phyloP scores from a whole-genome alignment of 768 basidiomycete species.

The Rhodosporidiobolus odoratus region DNA sequence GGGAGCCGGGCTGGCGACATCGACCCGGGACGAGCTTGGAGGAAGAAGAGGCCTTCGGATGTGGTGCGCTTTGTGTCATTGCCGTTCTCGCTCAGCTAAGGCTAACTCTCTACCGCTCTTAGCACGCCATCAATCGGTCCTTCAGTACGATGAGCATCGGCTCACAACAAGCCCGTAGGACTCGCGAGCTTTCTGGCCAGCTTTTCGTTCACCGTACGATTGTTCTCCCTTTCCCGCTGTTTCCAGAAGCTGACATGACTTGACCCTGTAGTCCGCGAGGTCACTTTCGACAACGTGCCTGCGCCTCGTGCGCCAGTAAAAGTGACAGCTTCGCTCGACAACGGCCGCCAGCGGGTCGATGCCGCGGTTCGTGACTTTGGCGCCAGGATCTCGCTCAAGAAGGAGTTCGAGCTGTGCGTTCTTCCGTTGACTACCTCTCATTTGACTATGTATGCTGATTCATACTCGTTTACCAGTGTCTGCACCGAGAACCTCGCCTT shows the following conservation, averaged over 20 bases:
- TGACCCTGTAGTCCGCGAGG: constrained; percentile 60
- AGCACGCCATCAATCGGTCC: constrained; percentile 23
- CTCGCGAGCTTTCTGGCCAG: constrained; percentile 78
- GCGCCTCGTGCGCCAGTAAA: constrained; percentile 68
- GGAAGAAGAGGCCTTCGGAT: constrained; percentile 81
- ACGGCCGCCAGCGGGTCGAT: constrained; percentile 95
- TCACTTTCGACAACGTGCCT: constrained; percentile 69
- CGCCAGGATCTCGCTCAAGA: constrained; percentile 63
- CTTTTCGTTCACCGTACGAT: constrained; percentile 82
- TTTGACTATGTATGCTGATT: background rate
- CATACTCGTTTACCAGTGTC: constrained; percentile 53
- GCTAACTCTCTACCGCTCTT: background rate
- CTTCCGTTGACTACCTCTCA: background rate
- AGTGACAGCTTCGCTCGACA: constrained; percentile 83
- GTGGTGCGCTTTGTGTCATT: constrained; percentile 59
- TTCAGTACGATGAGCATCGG: constrained; percentile 77
- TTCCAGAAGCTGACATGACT: background rate
- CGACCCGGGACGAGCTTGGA: constrained; percentile 76
- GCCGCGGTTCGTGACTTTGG: constrained; percentile 55
- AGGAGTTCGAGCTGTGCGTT: constrained; percentile 84
- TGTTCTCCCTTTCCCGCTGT: background rate
- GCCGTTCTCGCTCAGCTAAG: background rate
- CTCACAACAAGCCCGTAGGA: constrained; percentile 70
- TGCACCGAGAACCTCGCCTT: constrained; percentile 94
- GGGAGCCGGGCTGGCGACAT: constrained; percentile 72